Base-by-base conservation (phyloP, 2,329 filamentous ascomycete genomes). In the Dothideomycetes sp. region DNA sequence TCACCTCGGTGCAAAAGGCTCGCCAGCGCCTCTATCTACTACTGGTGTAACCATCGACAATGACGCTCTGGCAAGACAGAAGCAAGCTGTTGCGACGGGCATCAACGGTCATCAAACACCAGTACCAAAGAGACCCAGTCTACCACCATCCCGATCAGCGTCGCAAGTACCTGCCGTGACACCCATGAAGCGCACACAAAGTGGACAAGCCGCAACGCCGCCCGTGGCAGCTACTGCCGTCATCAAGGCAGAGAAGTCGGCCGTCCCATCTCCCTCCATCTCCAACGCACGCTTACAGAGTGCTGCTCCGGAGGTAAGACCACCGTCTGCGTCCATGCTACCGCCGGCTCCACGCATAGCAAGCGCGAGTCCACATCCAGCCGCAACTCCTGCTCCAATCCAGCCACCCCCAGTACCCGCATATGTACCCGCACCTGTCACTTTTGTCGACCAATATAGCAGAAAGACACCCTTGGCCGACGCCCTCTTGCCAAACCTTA, bases 401-500 rank as follows among this genome's bases (percentile, higher is more conserved):
- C 51, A 47, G 27, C 46, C 49, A 3, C 35, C 30, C 12, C 48
- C 45, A n/a, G 43, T 42, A 17, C 49, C 47, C 4, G 33, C 35
- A 18, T 41, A 44, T 24, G 30, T 41, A 4, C 42, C 43, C 3
- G 33, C 40, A n/a, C 38, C 39, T 5, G 30, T 44, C 3, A 42
- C 42, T 5, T 45, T 48, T n/a, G 37, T 46, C 31, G 58, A 43
- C 44, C 55, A 53, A 42, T 56, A 48, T 38, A 47, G 49, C 9
- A 52, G 52, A 14, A 39, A 47, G 5, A 59, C 57, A 34, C 49
- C 54, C 46, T 49, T 68, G 33, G 58, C 68, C 27, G 72, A 83
- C 57, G 79, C 82, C 18, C 67, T 89, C 32, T 72, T 89, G 36
- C 73, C 72, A 4, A 77, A 73, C 38, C 63, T 89, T 17, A 74